phyloP scores from a whole-genome alignment of 176 grass and related monocot genomes.

The Eleusine indica region DNA sequence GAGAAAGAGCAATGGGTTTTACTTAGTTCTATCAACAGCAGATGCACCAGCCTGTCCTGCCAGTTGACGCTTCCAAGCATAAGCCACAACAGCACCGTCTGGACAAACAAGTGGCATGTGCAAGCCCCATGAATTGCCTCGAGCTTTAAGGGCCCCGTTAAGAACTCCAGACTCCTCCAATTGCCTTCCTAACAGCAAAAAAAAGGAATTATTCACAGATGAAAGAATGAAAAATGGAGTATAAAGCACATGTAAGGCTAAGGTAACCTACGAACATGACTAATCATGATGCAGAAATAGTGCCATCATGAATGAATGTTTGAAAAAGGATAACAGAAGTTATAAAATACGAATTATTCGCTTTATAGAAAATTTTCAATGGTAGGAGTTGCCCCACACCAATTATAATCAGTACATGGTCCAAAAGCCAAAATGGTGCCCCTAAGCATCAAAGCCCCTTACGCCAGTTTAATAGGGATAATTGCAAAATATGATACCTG shows the following conservation, averaged over 20 bases:
- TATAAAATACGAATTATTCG: background rate
- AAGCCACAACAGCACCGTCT: constrained; percentile 98
- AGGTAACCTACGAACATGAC: background rate
- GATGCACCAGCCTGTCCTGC: constrained; percentile 98
- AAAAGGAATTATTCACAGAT: constrained; percentile 26
- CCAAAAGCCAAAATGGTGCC: background rate
- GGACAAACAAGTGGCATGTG: constrained; percentile 99
- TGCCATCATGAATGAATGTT: background rate
- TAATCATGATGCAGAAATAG: constrained; percentile 4
- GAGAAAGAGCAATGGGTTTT: constrained; percentile 11
- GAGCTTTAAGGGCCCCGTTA: constrained; percentile 77
- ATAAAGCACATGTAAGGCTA: constrained; percentile 20
- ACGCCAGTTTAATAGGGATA: constrained; percentile 18
- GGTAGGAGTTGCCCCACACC: background rate
- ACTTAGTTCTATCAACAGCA: constrained; percentile 99
- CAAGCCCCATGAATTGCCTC: constrained; percentile 95
- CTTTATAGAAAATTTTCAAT: background rate
- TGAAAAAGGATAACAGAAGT: background rate
- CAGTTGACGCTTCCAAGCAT: constrained; percentile 99
- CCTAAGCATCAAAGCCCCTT: constrained; percentile 1
- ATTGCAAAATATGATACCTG: background rate
- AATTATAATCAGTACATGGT: background rate
- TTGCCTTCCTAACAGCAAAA: constrained; percentile 71
- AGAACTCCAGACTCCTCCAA: constrained; percentile 91
- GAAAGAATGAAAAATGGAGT: constrained; percentile 4